Evolutionary conservation across 1,139 yeast genomes (phyloP), one percentile per base, ranked within the genome.

Genomic region (Yamadazyma spencermartinsiae): DNA sequence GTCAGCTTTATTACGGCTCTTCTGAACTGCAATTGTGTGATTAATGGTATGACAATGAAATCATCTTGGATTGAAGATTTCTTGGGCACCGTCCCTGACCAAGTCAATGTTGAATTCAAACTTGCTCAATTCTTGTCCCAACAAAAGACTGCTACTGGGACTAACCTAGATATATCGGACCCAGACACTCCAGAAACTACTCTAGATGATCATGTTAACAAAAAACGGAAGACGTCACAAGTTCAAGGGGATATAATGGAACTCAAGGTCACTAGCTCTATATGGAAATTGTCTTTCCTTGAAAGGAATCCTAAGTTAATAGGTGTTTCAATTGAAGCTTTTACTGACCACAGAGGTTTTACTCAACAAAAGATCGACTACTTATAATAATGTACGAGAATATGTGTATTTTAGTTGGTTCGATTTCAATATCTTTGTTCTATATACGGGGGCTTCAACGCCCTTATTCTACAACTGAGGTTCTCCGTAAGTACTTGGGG

Each of bases 21-120:
- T 21, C 44, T 45, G 7, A 57, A 61, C 24, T 58, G 68, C 17
- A 55, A 55, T 33, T 55, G 66, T 8, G 46, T 51, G 2, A 66
- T 71, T 4, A 70, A 72, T 49, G 72, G 72, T 1, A 40, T 55
- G 38, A 63, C 60, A 33, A 61, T 71, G 67, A 63, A 60, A 41
- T 52, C 51, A 10, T 47, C 46, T 29, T 72, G 77, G 77, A 49
- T 58, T 2, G 43, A 47, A 8, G 70, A 61, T 23, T 51, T 68
- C 11, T 44, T 66, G 3, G 58, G 52, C 3, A 37, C 34, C 5
- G 42, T 38, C n/a, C 41, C 33, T n/a, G 43, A 37, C n/a, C n/a
- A n/a, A n/a, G n/a, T n/a, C n/a, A n/a, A n/a, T n/a, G n/a, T n/a
- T n/a, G n/a, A n/a, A n/a, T n/a, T n/a, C n/a, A n/a, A n/a, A n/a